A percentile compares a stretch with the other conserved stretches of the same genome.
Conservation (phyloP, 257 asterid genomes). For the Ballota nigra region DNA sequence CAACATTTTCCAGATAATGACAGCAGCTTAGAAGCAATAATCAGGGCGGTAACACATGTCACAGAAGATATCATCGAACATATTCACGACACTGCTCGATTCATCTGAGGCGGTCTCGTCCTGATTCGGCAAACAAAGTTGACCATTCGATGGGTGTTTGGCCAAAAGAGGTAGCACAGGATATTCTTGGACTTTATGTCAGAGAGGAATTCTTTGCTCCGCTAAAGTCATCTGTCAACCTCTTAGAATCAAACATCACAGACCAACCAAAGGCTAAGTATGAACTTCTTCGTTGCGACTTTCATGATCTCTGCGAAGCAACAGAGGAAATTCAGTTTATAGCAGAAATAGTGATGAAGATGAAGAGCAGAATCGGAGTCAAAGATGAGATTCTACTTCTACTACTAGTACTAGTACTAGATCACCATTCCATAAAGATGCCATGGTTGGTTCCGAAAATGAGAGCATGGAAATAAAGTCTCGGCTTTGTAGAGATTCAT, state of each 20-base stretch:
- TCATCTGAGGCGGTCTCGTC: not conserved
- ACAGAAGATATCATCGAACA: not conserved
- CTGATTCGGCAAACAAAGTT: not conserved
- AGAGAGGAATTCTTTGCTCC: too few relatives aligned
- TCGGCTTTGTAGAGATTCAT: conserved; percentile 11
- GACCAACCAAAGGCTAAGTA: too few relatives aligned
- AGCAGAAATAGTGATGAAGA: not conserved
- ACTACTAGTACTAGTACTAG: not conserved
- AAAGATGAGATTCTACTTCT: not conserved
- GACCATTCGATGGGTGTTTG: too few relatives aligned
- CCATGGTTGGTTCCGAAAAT: conserved; percentile 4
- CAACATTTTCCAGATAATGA: not conserved
- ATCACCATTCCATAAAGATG: not conserved
- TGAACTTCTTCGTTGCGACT: too few relatives aligned
- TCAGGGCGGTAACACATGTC: not conserved
- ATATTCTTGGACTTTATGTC: too few relatives aligned
- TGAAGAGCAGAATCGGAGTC: not conserved
- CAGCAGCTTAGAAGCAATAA: not conserved
- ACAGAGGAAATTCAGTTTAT: not conserved
- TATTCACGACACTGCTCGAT: not conserved
- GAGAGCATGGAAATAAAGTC: not conserved
- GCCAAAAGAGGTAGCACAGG: too few relatives aligned
- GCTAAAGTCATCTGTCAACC: too few relatives aligned
- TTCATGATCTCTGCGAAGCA: not conserved
- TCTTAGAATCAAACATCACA: too few relatives aligned